Evolutionary conservation across 1,139 yeast species (phyloP), one percentile per base, ranked within the genome.

Genomic region (Nakaseomyces nivariensis): DNA sequence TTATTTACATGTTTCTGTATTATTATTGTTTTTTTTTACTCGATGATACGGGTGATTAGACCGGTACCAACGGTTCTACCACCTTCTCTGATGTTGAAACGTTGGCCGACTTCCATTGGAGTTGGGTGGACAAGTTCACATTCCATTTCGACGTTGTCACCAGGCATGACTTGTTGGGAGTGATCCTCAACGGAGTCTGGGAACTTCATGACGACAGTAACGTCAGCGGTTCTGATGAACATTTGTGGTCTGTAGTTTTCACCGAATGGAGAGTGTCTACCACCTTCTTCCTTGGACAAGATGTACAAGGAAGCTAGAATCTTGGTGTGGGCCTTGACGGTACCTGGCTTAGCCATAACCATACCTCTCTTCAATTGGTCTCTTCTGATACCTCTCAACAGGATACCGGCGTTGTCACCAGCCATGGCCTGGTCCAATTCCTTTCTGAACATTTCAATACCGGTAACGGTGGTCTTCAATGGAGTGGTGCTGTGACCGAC

Each of bases 51-150:
- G 66, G 98, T 92, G 63, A 92, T 81, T 76, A 92, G 77, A 77
- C 98, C 98, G 62, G 98, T 92, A 72, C 97, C 98, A 61, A 92
- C 97, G 58, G 98, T 92, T 76, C 84, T 87, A 70, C 97, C 97
- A 76, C 98, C 97, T 78, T 92, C 99, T 82, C 99, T 94, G 71
- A 92, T 80, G 82, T 92, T 92, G 85, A 92, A 92, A 75, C 97
- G 87, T 77, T 89, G 96, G 72, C 95, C 95, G 64, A 85, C 83
- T 77, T 92, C 98, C 60, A 94, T 69, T 58, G 97, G 96, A 62
- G 95, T 87, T 69, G 96, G 92, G 75, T 81, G 88, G 59, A 85
- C 83, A 69, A 92, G 78, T 68, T 85, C 87, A 68, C 94, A 88
- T 65, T 82, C 83, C 96, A 94, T 88, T 77, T 94, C 98, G 59